Evolutionary conservation across 2,329 filamentous ascomycete genomes (phyloP), one percentile per base, ranked within the genome.

Genomic region (Aureobasidium musti): DNA sequence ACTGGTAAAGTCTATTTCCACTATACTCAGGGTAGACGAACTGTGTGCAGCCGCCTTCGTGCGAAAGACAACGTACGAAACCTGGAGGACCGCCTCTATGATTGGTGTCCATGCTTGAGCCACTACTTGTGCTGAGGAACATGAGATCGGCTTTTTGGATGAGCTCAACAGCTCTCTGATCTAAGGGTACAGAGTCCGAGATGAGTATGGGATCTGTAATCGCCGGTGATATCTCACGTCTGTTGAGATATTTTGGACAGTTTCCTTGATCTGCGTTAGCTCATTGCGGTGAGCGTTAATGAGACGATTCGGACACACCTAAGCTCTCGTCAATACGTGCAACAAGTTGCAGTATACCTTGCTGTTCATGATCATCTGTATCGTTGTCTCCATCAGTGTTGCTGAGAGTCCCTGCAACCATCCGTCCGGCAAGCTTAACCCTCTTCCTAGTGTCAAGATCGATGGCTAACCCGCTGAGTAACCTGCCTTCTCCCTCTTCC

Each of bases 201-300:
- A 84, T 67, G 1, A 87, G 75, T 54, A 77, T 77, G 11, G 90
- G 85, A 17, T 80, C 74, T 2, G 89, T 83, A 0, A 80, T 68
- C 52, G 84, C 82, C 5, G 84, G 82, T 2, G 77, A 74, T 45
- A 96, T 86, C 1, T 80, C 79, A 74, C 90, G 92, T 72, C 86
- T 86, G 76, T 94, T 95, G 39, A 96, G 75, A 72, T 96, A 96
- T 77, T 96, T 96, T 1, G 92, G 91, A 72, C 91, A 96, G 72
- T 95, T 96, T 0, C 91, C 88, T 79, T 50, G 66, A 49, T 56
- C 21, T 63, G 28, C 14, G 33, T 72, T 28, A 72, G 69, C 59
- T 33, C 10, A 53, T 43, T 2, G 11, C 23, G 26, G 26, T 47
- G 3, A 21, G 26, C 8, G 26, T 39, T n/a, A 11, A 14, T 10